Percentiles rank a stretch among this genome's conserved stretches.
Conservation (phyloP, 1,284 basidiomycete genomes). For the Mycena sp. region DNA sequence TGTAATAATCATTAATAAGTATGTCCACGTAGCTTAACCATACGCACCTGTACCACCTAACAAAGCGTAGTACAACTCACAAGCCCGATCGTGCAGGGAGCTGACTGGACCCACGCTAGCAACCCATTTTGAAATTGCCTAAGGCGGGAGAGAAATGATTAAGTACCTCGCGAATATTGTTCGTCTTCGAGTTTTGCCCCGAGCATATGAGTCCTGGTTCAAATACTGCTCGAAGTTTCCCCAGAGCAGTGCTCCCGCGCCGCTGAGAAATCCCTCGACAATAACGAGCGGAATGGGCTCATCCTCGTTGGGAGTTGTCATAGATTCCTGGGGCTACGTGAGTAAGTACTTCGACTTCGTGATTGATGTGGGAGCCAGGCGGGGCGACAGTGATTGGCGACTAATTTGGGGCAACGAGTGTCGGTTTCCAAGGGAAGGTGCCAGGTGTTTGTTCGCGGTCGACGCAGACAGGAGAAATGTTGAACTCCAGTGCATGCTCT, state of each 20-base stretch:
- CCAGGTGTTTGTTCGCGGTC: too few relatives aligned
- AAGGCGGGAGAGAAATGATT: background rate
- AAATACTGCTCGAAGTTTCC: constrained; percentile 51
- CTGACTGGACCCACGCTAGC: constrained; percentile 56
- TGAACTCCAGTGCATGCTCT: too few relatives aligned
- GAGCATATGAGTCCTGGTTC: constrained; percentile 34
- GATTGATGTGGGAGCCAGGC: too few relatives aligned
- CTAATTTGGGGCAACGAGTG: too few relatives aligned
- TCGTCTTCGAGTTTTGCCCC: constrained; percentile 32
- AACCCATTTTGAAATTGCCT: background rate
- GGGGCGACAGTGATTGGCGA: too few relatives aligned
- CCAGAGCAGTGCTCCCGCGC: constrained; percentile 53
- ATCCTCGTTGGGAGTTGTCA: background rate
- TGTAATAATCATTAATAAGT: constrained; percentile 22
- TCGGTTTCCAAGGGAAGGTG: too few relatives aligned
- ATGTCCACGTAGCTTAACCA: constrained; percentile 16
- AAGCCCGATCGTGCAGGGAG: constrained; percentile 66
- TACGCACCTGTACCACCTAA: constrained; percentile 56
- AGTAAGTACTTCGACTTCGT: too few relatives aligned
- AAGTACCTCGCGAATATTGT: constrained; percentile 52
- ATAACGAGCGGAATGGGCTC: constrained; percentile 56
- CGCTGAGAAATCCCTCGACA: constrained; percentile 64
- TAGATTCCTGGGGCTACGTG: too few relatives aligned
- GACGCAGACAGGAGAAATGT: too few relatives aligned
- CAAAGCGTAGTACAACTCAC: constrained; percentile 64